These are phyloP conservation scores for Leishmania lainsoni DNA, from an alignment of 208 protist genomes.

Conservation along the genomic window DNA sequence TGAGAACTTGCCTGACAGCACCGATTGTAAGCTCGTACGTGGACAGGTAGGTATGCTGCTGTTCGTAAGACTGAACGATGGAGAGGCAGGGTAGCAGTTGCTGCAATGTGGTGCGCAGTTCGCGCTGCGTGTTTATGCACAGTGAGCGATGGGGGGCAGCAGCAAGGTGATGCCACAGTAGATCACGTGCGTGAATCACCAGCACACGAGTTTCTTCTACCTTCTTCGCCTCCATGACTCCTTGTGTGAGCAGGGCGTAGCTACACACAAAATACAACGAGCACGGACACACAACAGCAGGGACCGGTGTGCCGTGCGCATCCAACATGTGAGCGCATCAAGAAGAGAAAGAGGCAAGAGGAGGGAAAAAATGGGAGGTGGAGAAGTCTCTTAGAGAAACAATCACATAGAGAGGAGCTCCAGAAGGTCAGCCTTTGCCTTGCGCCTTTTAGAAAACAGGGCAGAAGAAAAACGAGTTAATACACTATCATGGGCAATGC, in stretches of 20 bases:
- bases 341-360: conserved; percentile 6
- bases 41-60: conserved; percentile 8
- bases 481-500: neutral
- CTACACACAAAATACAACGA: neutral
- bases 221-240: conserved; percentile 33
- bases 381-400: neutral
- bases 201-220: conserved; percentile 25
- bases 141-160: neutral
- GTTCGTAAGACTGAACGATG: conserved; percentile 42
- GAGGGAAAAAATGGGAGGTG: neutral
- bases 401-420: neutral
- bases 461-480: neutral
- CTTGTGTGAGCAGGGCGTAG: neutral
- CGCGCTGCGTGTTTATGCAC: neutral
- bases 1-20: conserved; percentile 23
- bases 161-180: conserved; percentile 24
- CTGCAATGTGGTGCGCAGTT: conserved; percentile 23
- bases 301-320: neutral
- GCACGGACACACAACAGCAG: neutral
- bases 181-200: conserved; percentile 15
- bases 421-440: neutral
- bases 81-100: conserved; percentile 40
- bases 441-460: neutral
- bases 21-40: conserved; percentile 15
- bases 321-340: neutral